Conservation (phyloP, 805 yeast genomes). For the Candida nanaspora region DNA sequence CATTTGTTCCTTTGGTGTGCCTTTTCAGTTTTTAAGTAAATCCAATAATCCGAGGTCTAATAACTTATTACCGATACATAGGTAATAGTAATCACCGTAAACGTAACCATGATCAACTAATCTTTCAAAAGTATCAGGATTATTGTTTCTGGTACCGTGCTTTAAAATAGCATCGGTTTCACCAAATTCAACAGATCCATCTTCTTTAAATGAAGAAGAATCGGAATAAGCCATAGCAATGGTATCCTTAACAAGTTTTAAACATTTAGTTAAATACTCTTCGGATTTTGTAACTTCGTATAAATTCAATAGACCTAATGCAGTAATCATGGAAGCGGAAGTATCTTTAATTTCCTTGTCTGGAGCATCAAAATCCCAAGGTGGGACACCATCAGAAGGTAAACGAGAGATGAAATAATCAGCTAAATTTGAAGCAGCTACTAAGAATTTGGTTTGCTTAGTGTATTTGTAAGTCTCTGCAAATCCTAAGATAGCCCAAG, state of each 20-base stretch:
- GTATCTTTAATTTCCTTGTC: constrained; percentile 16
- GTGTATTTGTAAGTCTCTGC: constrained; percentile 21
- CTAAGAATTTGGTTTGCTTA: constrained; percentile 17
- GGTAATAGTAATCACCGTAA: constrained; percentile 25
- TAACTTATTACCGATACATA: constrained; percentile 21
- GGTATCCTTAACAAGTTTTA: constrained; percentile 12
- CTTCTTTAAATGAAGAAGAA: neutral
- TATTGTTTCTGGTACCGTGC: constrained; percentile 20
- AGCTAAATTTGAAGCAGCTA: constrained; percentile 17
- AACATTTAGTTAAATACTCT: constrained; percentile 11
- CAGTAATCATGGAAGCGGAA: constrained; percentile 24
- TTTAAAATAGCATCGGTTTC: constrained; percentile 18
- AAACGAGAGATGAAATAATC: constrained; percentile 18
- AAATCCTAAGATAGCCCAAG: constrained; percentile 26
- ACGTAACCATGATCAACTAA: constrained; percentile 21
- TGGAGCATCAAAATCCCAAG: constrained; percentile 25
- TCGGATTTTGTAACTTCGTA: constrained; percentile 10
- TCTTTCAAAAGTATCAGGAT: constrained; percentile 12
- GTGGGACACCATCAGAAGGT: constrained; percentile 18
- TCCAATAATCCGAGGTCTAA: constrained; percentile 17
- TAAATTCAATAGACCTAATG: constrained; percentile 20
- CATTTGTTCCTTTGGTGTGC: too few relatives aligned
- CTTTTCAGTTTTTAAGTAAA: neutral
- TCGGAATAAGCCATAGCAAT: constrained; percentile 6
- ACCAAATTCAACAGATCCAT: constrained; percentile 11